These are phyloP conservation scores for Ceratobasidium sp. DNA, from an alignment of 1,284 basidiomycete genomes.

Conservation along the genomic window DNA sequence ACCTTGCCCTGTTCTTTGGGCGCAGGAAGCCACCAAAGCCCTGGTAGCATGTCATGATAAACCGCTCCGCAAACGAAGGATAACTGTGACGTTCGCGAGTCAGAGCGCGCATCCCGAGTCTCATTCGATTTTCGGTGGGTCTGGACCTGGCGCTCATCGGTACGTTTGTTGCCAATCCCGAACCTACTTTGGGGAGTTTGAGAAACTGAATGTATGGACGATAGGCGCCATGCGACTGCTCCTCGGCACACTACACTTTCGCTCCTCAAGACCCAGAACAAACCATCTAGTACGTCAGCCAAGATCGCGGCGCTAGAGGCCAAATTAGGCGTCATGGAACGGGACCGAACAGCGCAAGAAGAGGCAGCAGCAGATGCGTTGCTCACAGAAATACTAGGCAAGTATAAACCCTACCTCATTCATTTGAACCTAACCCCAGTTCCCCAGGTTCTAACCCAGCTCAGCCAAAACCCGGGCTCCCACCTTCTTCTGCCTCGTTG, in stretches of 20 bases:
- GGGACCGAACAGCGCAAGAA: constrained; percentile 42
- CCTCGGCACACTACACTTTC: constrained; percentile 88
- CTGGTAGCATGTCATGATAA: constrained; percentile 82
- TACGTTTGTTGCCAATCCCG: constrained; percentile 13
- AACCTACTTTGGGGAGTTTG: no score
- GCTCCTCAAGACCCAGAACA: constrained; percentile 79
- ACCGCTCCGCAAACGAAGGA: constrained; percentile 85
- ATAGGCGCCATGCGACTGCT: constrained; percentile 64
- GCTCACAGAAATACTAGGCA: constrained; percentile 23
- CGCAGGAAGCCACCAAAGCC: constrained; percentile 88
- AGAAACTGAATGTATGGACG: constrained; percentile 49
- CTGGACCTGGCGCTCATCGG: constrained; percentile 35
- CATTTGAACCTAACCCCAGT: background rate
- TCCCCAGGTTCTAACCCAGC: constrained; percentile 26
- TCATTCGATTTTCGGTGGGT: constrained; percentile 29
- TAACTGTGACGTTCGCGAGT: constrained; percentile 91
- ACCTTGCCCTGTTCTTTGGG: constrained; percentile 50
- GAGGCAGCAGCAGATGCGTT: constrained; percentile 24
- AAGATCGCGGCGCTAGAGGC: constrained; percentile 98
- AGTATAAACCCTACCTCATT: background rate
- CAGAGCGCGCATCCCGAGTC: constrained; percentile 70
- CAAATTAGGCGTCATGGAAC: constrained; percentile 85
- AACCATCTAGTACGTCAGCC: constrained; percentile 76
- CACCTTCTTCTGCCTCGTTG: constrained; percentile 13
- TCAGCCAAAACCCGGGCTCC: constrained; percentile 2